These are phyloP conservation scores for Sporothrix protearum DNA, from an alignment of 2,329 filamentous ascomycete species.

Conservation along the genomic window DNA sequence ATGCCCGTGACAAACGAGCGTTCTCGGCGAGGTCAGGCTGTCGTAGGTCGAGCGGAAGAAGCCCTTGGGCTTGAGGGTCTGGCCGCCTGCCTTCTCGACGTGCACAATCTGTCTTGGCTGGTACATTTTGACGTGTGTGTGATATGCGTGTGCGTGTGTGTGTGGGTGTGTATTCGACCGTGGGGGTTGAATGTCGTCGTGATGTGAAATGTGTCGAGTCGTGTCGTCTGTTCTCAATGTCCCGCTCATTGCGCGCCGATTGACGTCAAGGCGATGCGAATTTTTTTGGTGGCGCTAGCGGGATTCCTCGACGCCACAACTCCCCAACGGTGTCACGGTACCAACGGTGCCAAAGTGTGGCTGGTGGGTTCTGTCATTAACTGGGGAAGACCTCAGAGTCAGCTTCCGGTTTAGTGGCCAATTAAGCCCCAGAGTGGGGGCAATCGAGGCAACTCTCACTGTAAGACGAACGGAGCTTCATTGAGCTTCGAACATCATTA, in stretches of 20 bases:
- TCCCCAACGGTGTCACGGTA: too few relatives aligned
- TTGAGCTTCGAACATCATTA: not conserved
- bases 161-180: not conserved
- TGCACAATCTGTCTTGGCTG: constrained; percentile 54
- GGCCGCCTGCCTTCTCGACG: constrained; percentile 46
- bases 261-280: constrained; percentile 15
- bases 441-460: not conserved
- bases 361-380: not conserved
- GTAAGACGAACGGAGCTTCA: constrained; percentile 1
- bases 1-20: constrained; percentile 61
- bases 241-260: not conserved
- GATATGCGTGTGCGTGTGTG: too few relatives aligned
- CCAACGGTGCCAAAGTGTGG: not conserved
- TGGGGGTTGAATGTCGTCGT: not conserved
- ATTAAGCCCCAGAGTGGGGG: not conserved
- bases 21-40: constrained; percentile 59
- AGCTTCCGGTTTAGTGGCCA: not conserved
- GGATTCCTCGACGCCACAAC: not conserved
- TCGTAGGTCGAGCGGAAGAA: constrained; percentile 54
- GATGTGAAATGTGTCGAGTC: not conserved
- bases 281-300: constrained; percentile 19
- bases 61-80: constrained; percentile 47
- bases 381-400: not conserved
- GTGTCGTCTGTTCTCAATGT: not conserved
- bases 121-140: constrained; percentile 47